phyloP scores from a whole-genome alignment of 2,329 filamentous ascomycete genomes.

The Penicillium sp. region DNA sequence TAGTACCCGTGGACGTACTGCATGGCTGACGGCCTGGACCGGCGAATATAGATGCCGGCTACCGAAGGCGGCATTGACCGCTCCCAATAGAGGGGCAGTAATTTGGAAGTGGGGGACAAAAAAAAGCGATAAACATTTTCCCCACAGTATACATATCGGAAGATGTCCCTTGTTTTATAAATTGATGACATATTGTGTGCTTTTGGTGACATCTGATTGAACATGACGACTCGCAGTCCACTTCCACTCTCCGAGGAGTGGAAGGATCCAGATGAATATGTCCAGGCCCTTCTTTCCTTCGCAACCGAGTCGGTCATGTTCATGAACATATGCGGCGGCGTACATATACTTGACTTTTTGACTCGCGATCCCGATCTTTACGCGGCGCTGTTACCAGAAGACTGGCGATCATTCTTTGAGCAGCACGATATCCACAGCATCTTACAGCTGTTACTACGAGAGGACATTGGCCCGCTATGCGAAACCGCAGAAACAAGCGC shows the following conservation, averaged over 20 bases:
- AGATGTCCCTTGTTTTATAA: conserved; percentile 5
- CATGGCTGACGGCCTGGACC: too few species aligned
- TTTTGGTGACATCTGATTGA: not conserved
- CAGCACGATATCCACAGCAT: conserved; percentile 69
- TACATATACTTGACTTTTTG: conserved; percentile 95
- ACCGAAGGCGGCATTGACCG: not conserved
- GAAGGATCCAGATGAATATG: conserved; percentile 69
- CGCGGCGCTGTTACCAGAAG: conserved; percentile 67
- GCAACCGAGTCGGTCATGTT: conserved; percentile 71
- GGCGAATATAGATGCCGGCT: too few species aligned
- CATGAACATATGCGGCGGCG: conserved; percentile 82
- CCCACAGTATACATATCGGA: conserved; percentile 11
- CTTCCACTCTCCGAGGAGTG: conserved; percentile 72
- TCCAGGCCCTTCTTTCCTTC: conserved; percentile 74
- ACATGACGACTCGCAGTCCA: conserved; percentile 49
- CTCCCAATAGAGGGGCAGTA: not conserved
- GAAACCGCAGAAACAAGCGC: conserved; percentile 10
- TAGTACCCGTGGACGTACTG: too few species aligned
- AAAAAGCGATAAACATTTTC: conserved; percentile 21
- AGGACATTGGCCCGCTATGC: conserved; percentile 59
- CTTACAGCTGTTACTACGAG: conserved; percentile 75
- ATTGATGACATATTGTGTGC: not conserved
- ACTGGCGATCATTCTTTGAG: conserved; percentile 80
- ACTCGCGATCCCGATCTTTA: conserved; percentile 81
- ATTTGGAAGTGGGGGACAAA: conserved; percentile 6